Conservation (phyloP, 2,329 filamentous ascomycete species). For the Colletotrichum simmondsii region DNA sequence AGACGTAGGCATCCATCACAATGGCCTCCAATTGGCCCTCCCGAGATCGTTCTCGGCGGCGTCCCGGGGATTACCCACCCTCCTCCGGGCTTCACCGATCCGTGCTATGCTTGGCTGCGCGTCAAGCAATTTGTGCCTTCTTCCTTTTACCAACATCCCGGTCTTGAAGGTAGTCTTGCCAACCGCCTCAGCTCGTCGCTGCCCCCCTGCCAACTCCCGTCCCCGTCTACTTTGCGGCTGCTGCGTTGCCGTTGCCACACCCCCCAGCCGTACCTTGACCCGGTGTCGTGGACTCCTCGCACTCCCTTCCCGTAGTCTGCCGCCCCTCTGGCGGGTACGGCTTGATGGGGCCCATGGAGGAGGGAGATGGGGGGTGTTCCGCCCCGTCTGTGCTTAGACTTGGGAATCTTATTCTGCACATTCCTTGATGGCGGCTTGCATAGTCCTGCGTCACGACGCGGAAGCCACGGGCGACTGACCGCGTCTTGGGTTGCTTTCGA, state of each 20-base stretch:
- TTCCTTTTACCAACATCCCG: neutral
- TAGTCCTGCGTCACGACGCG: constrained; percentile 29
- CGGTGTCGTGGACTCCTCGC: constrained; percentile 11
- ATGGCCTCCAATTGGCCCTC: constrained; percentile 1
- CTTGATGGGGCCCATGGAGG: neutral
- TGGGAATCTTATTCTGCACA: constrained; percentile 7
- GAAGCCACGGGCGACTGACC: constrained; percentile 24
- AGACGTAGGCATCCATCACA: constrained; percentile 4
- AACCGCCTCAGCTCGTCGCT: constrained; percentile 12
- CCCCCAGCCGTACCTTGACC: neutral
- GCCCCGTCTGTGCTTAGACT: neutral
- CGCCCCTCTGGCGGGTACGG: neutral
- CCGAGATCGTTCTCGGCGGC: neutral
- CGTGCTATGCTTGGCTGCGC: neutral
- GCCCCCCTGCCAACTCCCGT: neutral
- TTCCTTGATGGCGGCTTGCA: constrained; percentile 10
- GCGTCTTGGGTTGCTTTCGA: constrained; percentile 8
- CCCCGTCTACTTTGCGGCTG: neutral
- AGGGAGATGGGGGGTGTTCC: neutral
- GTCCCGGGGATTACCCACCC: neutral
- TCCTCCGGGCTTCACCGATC: constrained; percentile 8
- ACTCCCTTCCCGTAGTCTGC: neutral
- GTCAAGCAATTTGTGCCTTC: neutral
- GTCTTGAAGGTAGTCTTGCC: neutral
- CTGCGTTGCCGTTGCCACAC: neutral